Evolutionary conservation across 179 eudicot species (phyloP).

Genomic region (Corrigiola litoralis): DNA sequence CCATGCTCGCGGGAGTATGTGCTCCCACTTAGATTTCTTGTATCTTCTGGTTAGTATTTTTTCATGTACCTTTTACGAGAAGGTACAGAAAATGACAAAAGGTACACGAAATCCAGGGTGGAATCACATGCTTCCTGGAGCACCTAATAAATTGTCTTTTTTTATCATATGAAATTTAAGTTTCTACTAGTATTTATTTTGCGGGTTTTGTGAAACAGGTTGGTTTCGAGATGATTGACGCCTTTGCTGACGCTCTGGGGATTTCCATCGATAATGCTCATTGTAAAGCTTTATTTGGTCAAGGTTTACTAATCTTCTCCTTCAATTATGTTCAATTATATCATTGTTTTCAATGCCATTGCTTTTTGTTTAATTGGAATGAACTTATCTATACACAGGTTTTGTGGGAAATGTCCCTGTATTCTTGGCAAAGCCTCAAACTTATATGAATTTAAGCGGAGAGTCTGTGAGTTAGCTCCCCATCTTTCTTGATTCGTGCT

Average conservation of each 20-base stretch:
- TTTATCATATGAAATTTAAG: neutral
- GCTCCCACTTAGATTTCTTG: too few relatives aligned
- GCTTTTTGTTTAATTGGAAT: neutral
- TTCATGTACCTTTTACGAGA: neutral
- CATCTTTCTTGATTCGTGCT: too few relatives aligned
- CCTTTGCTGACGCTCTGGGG: constrained; percentile 57
- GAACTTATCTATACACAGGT: constrained; percentile 32
- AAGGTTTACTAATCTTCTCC: constrained; percentile 40
- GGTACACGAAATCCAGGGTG: too few relatives aligned
- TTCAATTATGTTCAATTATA: neutral
- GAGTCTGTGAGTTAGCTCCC: constrained; percentile 57
- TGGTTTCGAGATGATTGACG: constrained; percentile 80
- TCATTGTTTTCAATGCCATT: neutral
- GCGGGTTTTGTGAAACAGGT: constrained; percentile 30
- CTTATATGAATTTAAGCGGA: constrained; percentile 94
- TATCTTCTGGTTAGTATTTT: neutral
- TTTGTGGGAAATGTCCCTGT: constrained; percentile 57
- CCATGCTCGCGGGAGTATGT: too few relatives aligned
- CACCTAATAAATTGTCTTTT: too few relatives aligned
- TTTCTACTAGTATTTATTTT: neutral
- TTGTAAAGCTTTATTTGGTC: constrained; percentile 83
- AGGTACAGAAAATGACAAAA: too few relatives aligned
- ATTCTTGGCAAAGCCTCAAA: constrained; percentile 88
- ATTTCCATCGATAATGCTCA: constrained; percentile 54
- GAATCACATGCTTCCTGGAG: too few relatives aligned